Conservation (phyloP, 2,329 filamentous ascomycete species). For the Thelonectria discophora region DNA sequence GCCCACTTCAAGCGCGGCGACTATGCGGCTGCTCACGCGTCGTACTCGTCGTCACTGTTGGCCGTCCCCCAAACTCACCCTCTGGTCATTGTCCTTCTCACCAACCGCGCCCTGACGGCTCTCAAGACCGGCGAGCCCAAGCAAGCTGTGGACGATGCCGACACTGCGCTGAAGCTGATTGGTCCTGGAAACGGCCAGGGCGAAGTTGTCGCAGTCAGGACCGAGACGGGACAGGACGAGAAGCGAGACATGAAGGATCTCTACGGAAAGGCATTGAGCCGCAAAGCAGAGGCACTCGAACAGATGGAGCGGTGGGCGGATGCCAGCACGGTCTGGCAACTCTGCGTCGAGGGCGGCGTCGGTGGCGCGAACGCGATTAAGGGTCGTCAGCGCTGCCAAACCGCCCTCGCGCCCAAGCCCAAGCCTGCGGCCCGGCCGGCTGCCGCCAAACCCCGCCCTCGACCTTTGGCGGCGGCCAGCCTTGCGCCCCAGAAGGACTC, state of each 20-base stretch:
- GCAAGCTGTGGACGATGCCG: slow-evolving; percentile 83
- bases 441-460: slow-evolving; percentile 56
- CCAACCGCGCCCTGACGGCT: slow-evolving; percentile 88
- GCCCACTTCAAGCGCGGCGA: slow-evolving; percentile 95
- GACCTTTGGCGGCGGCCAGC: slow-evolving; percentile 51
- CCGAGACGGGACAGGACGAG: slow-evolving; percentile 64
- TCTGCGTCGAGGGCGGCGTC: slow-evolving; percentile 83
- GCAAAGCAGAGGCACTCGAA: slow-evolving; percentile 95
- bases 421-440: slow-evolving; percentile 56
- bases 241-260: slow-evolving; percentile 90
- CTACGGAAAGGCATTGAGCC: slow-evolving; percentile 90
- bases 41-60: slow-evolving; percentile 80
- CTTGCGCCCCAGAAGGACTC: slow-evolving; percentile 62
- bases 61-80: slow-evolving; percentile 82
- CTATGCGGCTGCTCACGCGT: slow-evolving; percentile 83
- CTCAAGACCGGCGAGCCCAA: slow-evolving; percentile 94
- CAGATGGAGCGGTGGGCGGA: slow-evolving; percentile 95
- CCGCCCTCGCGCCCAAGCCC: slow-evolving; percentile 78
- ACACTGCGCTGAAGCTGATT: slow-evolving; percentile 81
- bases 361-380: slow-evolving; percentile 87
- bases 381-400: slow-evolving; percentile 89
- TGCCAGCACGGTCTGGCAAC: slow-evolving; percentile 80
- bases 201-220: slow-evolving; percentile 77
- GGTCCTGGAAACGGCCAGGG: slow-evolving; percentile 80
- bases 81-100: slow-evolving; percentile 85